A percentile compares a stretch with the other conserved stretches of the same genome.
Conservation (phyloP, 345 rosid species). For the Eucalyptus marginata region DNA sequence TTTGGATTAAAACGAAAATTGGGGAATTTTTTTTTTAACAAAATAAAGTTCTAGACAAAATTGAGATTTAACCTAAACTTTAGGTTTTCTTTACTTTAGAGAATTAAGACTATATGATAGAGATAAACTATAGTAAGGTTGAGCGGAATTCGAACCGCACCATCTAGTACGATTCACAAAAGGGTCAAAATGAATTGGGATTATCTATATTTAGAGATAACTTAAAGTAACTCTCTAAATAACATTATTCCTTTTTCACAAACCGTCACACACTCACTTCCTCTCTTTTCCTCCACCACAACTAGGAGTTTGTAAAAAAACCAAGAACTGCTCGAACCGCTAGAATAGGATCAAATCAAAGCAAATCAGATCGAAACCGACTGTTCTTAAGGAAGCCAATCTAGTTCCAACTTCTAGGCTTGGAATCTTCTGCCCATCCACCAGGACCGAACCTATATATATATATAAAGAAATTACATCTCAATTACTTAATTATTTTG, state of each 20-base stretch:
- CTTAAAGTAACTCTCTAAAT: neutral
- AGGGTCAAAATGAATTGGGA: neutral
- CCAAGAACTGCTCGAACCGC: accelerated
- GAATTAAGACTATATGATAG: neutral
- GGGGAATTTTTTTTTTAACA: neutral
- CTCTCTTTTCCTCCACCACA: neutral
- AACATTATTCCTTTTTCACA: neutral
- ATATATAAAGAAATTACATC: no score
- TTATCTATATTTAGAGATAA: neutral
- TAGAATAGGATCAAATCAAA: accelerated
- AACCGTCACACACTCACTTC: accelerated
- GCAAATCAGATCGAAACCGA: accelerated
- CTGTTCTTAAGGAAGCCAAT: no score
- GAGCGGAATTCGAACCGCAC: neutral
- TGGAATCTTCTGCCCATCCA: no score
- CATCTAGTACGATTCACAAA: neutral
- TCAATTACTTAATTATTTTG: no score
- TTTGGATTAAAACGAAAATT: neutral
- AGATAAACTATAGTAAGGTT: neutral
- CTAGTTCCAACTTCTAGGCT: no score
- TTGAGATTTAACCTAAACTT: neutral
- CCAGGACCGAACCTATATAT: accelerated
- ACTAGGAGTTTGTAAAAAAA: no score
- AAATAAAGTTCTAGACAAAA: neutral
- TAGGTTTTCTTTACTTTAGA: neutral